phyloP scores from a whole-genome alignment of 2,329 filamentous ascomycete species.

The Penicillium sp. region DNA sequence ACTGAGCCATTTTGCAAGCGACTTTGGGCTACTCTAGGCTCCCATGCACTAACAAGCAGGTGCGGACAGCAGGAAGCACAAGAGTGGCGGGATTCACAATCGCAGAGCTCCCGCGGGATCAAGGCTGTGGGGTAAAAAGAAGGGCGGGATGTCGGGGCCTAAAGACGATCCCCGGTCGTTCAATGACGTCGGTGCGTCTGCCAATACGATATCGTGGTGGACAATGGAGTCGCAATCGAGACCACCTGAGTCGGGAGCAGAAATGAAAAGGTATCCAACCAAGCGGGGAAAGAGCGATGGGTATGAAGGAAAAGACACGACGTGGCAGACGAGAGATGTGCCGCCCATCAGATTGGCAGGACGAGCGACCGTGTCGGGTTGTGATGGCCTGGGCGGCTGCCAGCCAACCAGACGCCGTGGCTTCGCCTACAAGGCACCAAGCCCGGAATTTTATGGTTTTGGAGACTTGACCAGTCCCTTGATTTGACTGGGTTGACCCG shows the following conservation, averaged over 20 bases:
- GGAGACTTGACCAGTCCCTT: too few relatives aligned
- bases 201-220: neutral
- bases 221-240: too few relatives aligned
- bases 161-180: conserved; percentile 4
- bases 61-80: conserved; percentile 3
- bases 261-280: too few relatives aligned
- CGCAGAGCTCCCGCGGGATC: conserved; percentile 12
- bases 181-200: conserved; percentile 17
- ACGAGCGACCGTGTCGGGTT: conserved; percentile 8
- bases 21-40: conserved; percentile 32
- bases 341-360: conserved; percentile 6
- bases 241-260: too few relatives aligned
- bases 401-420: conserved; percentile 5
- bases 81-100: conserved; percentile 6
- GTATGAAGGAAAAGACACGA: neutral
- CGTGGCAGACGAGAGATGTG: conserved; percentile 14
- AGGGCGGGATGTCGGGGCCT: conserved; percentile 17
- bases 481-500: too few relatives aligned
- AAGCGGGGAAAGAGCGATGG: too few relatives aligned
- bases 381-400: conserved; percentile 7
- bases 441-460: too few relatives aligned
- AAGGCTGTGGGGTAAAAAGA: conserved; percentile 19
- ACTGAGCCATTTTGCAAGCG: conserved; percentile 61
- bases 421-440: neutral
- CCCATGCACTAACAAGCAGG: conserved; percentile 23